Percentiles rank a stretch among this genome's conserved stretches.
phyloP scores from a whole-genome alignment of 2,329 filamentous ascomycete species.

The Fusarium ambrosium region DNA sequence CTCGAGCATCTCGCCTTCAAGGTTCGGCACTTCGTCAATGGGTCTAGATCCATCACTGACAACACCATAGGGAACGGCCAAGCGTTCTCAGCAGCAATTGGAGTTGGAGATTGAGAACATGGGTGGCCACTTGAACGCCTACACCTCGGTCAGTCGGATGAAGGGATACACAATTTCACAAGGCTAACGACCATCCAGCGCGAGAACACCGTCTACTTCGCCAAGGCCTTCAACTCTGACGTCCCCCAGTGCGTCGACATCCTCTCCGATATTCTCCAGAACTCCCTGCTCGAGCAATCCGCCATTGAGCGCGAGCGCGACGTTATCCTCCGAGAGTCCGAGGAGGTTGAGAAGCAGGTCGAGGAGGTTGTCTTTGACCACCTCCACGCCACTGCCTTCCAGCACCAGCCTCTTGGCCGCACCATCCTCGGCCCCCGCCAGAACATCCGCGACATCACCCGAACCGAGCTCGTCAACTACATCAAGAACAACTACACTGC shows the following conservation, averaged over 20 bases:
- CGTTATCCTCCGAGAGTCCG: constrained; percentile 97
- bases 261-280: constrained; percentile 98
- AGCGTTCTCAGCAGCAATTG: constrained; percentile 95
- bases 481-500: constrained; percentile 99
- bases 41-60: constrained; percentile 34
- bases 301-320: constrained; percentile 98
- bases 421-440: constrained; percentile 98
- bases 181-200: constrained; percentile 68
- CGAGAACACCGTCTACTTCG: constrained; percentile 99
- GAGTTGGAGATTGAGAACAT: constrained; percentile 99
- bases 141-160: constrained; percentile 86
- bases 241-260: constrained; percentile 98
- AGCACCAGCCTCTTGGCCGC: constrained; percentile 94
- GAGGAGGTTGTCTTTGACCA: constrained; percentile 99
- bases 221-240: constrained; percentile 98
- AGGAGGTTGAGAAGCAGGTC: constrained; percentile 99
- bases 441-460: constrained; percentile 97
- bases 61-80: constrained; percentile 81
- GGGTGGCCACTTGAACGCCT: constrained; percentile 98
- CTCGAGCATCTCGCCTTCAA: constrained; percentile 99
- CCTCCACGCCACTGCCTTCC: constrained; percentile 97
- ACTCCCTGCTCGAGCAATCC: constrained; percentile 94
- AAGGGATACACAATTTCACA: constrained; percentile 36
- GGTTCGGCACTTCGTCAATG: constrained; percentile 66
- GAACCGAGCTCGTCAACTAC: constrained; percentile 91